Evolutionary conservation across 768 basidiomycete species (phyloP).

Genomic region (Mycena amicta): DNA sequence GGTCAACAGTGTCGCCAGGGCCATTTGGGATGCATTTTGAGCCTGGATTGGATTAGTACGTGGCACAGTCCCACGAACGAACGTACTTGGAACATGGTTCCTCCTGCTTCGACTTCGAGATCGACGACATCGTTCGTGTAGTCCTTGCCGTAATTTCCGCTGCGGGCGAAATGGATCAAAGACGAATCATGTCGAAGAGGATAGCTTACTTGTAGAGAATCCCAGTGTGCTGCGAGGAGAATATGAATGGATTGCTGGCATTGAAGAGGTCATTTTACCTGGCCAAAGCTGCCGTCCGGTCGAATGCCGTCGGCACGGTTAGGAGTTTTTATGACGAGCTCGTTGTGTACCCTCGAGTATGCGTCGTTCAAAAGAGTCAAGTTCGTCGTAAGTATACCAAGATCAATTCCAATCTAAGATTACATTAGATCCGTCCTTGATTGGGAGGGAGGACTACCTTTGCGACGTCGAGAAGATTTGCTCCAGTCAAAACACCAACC

Average conservation of each 20-base stretch:
- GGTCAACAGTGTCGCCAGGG: conserved; percentile 58
- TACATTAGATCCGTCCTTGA: too few species aligned
- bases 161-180: background rate
- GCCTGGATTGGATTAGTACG: too few species aligned
- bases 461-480: conserved; percentile 67
- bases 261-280: too few species aligned
- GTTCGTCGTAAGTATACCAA: conserved; percentile 45
- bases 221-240: conserved; percentile 49
- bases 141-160: conserved; percentile 67
- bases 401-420: conserved; percentile 54
- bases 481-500: conserved; percentile 57
- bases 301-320: conserved; percentile 63
- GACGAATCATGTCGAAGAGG: background rate
- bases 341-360: conserved; percentile 51
- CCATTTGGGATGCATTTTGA: conserved; percentile 39
- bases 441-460: conserved; percentile 26
- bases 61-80: too few species aligned
- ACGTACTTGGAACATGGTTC: conserved; percentile 59
- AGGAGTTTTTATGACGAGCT: conserved; percentile 51
- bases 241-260: background rate
- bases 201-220: conserved; percentile 55
- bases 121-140: conserved; percentile 62
- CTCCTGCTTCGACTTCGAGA: conserved; percentile 61
- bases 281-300: conserved; percentile 52
- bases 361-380: conserved; percentile 49